Percentiles rank a stretch among this genome's conserved stretches.
These are phyloP conservation scores for Pilaira anomala DNA, from an alignment of 192 early-diverging fungal species.

Conservation along the genomic window DNA sequence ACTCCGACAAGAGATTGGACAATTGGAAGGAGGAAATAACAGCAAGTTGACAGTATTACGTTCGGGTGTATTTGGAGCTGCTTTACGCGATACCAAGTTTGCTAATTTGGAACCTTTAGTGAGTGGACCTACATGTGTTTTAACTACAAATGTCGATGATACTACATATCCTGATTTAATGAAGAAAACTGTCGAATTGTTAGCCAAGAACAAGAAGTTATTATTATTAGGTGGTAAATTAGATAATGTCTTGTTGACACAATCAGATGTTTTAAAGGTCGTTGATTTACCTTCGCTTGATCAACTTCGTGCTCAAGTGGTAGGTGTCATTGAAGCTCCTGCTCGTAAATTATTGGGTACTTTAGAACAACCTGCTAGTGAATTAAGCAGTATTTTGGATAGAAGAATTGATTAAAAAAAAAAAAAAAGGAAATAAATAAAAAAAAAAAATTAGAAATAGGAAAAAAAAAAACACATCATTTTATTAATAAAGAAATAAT, in stretches of 20 bases:
- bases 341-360: conserved; percentile 40
- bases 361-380: conserved; percentile 32
- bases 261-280: conserved; percentile 45
- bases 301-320: conserved; percentile 40
- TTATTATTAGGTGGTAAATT: conserved; percentile 55
- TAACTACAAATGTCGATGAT: conserved; percentile 44
- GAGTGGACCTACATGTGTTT: conserved; percentile 50
- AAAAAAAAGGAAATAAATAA: neutral
- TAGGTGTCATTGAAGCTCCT: conserved; percentile 46
- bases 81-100: conserved; percentile 42
- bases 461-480: neutral
- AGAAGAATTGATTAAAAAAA: conserved; percentile 20
- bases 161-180: conserved; percentile 38
- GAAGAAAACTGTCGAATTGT: conserved; percentile 34
- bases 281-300: conserved; percentile 48
- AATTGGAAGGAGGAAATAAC: conserved; percentile 4
- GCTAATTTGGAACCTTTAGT: conserved; percentile 49
- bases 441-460: neutral
- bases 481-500: conserved; percentile 3
- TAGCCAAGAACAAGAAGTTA: conserved; percentile 55
- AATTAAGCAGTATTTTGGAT: conserved; percentile 36
- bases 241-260: conserved; percentile 48
- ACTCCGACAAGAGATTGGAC: conserved; percentile 44
- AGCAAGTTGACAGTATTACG: conserved; percentile 46
- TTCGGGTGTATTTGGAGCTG: conserved; percentile 45